Percentiles rank a stretch among this genome's conserved stretches.
phyloP scores from a whole-genome alignment of 495 filamentous ascomycete genomes.

The Neurospora africana region DNA sequence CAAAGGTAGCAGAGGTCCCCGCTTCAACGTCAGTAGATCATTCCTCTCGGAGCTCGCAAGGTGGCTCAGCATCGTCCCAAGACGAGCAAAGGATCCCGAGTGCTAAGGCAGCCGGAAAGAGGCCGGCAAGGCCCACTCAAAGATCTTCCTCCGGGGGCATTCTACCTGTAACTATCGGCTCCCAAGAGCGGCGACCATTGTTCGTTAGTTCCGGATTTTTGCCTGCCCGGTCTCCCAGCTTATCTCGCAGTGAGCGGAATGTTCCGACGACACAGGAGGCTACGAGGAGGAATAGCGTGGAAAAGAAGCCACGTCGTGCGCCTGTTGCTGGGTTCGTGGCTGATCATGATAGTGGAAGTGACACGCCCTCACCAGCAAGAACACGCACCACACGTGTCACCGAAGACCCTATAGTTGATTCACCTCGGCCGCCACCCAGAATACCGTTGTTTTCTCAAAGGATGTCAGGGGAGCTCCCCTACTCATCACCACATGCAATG shows the following conservation, averaged over 20 bases:
- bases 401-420: neutral
- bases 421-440: conserved; percentile 5
- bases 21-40: neutral
- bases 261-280: conserved; percentile 8
- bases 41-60: conserved; percentile 1
- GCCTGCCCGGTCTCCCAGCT: neutral
- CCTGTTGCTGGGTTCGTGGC: conserved; percentile 21
- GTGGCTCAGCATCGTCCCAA: conserved; percentile 3
- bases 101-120: conserved; percentile 30
- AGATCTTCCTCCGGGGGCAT: conserved; percentile 5
- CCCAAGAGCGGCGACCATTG: conserved; percentile 1
- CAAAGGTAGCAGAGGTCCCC: neutral
- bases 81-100: conserved; percentile 10
- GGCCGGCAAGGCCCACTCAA: conserved; percentile 12
- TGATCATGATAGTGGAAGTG: conserved; percentile 3
- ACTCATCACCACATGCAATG: neutral
- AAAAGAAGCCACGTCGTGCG: conserved; percentile 1
- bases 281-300: conserved; percentile 8
- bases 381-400: conserved; percentile 20
- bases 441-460: neutral
- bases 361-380: conserved; percentile 19
- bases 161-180: conserved; percentile 7
- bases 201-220: neutral
- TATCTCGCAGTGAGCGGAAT: conserved; percentile 3
- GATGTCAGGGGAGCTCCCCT: neutral